Conservation (phyloP, 148 eudicot genomes). For the Cornus florida region DNA sequence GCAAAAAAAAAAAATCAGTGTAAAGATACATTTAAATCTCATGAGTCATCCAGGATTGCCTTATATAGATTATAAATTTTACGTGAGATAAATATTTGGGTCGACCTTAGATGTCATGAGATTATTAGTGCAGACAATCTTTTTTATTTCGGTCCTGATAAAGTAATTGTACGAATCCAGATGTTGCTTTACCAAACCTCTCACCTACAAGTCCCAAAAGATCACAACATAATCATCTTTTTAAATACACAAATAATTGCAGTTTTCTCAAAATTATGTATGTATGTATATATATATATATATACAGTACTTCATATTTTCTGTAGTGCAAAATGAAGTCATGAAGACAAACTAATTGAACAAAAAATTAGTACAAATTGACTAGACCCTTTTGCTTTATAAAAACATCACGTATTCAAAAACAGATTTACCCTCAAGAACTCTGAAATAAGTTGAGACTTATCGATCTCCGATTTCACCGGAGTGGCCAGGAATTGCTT, state of each 20-base stretch:
- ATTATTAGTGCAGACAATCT: constrained; percentile 70
- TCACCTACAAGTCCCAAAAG: constrained; percentile 46
- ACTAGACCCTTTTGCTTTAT: neutral
- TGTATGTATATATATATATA: neutral
- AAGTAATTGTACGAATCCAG: constrained; percentile 87
- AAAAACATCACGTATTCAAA: neutral
- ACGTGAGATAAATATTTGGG: constrained; percentile 54
- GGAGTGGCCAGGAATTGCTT: constrained; percentile 61
- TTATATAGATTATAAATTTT: constrained; percentile 1
- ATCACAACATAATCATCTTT: neutral
- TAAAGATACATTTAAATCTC: neutral
- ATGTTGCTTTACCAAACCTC: constrained; percentile 93
- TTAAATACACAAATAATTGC: no score
- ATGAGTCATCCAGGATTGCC: neutral
- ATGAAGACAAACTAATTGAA: neutral
- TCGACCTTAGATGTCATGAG: constrained; percentile 37
- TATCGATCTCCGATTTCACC: constrained; percentile 61
- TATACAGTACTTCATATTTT: neutral
- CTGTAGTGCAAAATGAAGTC: neutral
- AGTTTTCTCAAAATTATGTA: neutral
- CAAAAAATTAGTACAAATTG: neutral
- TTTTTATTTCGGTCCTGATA: constrained; percentile 58
- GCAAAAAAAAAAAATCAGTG: neutral
- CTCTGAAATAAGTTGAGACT: constrained; percentile 82
- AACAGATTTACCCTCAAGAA: constrained; percentile 60